Base-by-base conservation (phyloP, 2,329 filamentous ascomycete genomes). In the Zarea fungicola region DNA sequence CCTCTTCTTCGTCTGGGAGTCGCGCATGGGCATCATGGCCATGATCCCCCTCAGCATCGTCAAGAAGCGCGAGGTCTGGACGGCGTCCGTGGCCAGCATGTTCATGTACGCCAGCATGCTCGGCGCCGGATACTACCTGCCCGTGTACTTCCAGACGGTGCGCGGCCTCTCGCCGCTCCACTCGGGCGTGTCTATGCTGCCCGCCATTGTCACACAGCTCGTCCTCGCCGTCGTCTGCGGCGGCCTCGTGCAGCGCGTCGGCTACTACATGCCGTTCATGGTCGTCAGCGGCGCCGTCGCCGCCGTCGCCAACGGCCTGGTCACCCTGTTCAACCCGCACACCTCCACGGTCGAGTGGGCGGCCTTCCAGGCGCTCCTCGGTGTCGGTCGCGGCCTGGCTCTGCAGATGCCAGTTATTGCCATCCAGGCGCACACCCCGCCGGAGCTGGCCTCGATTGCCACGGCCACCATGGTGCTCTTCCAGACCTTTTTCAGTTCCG, bases 81-180 rank as follows among this genome's bases (percentile, higher is more conserved):
- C 68, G 9, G 65, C 67, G 19, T 64, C 67, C 22, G 9, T 70
- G 5, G 72, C 69, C 34, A 65, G 66, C 21, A 65, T 73, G 26
- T 66, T 72, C 47, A 64, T 76, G 16, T 69, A 70, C 13, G 65
- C 68, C 3, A 61, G 66, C 10, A 71, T 73, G 42, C 71, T 77
- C 51, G 55, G 75, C 1, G 61, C 69, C 1, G 60, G 74, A 4
- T 75, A 72, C 61, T 75, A 74, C 52, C 60, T 77, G 5, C 74
- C 75, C 2, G 65, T 77, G 51, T 78, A 75, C 65, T 76, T 79
- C 60, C 72, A 79, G 60, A 66, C 69, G 26, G 65, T 77, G 52
- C 68, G 67, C 51, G 65, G 56, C 25, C 50, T 54, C 4, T 55
- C 60, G 4, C 60, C 62, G 4, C 57, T 65, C 19, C 52, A 48